These are phyloP conservation scores for Saccharomyces kudriavzevii DNA, from an alignment of 805 yeast genomes.

Conservation along the genomic window DNA sequence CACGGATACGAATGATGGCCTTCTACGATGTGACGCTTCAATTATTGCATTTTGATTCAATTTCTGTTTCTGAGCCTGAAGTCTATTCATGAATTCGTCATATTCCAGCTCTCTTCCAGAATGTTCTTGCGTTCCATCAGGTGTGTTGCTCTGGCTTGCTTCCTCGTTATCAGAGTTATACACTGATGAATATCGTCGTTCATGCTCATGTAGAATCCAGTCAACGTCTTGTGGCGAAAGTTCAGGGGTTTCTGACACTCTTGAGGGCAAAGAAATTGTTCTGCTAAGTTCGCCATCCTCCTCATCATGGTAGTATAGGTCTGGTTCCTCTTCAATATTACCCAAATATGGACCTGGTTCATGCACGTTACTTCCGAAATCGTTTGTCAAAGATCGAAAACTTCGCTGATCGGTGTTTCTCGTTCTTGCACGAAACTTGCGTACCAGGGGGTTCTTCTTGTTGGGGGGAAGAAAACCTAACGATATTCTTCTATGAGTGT, in stretches of 20 bases:
- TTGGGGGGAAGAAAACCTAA: conserved; percentile 35
- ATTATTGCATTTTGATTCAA: not conserved
- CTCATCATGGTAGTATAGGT: conserved; percentile 15
- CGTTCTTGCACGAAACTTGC: conserved; percentile 20
- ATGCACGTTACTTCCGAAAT: conserved; percentile 26
- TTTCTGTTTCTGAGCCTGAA: conserved; percentile 20
- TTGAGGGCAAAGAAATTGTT: conserved; percentile 36
- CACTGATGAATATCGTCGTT: conserved; percentile 31
- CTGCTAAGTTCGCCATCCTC: conserved; percentile 34
- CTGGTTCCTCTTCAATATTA: conserved; percentile 24
- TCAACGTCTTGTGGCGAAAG: conserved; percentile 30
- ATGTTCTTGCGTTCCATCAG: conserved; percentile 8
- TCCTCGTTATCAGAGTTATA: conserved; percentile 21
- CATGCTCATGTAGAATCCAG: conserved; percentile 36
- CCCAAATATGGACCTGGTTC: conserved; percentile 16
- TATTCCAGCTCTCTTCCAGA: conserved; percentile 21
- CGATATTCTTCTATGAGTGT: conserved; percentile 33
- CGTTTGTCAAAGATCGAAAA: conserved; percentile 35
- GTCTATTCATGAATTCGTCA: conserved; percentile 27
- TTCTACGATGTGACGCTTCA: conserved; percentile 5
- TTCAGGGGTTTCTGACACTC: conserved; percentile 30
- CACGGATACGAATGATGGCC: conserved; percentile 25
- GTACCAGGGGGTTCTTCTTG: conserved; percentile 35
- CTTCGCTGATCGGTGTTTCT: conserved; percentile 30
- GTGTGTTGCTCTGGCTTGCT: conserved; percentile 4